phyloP scores from a whole-genome alignment of 371 early-diverging fungal species.

The Lichtheimia ornata region DNA sequence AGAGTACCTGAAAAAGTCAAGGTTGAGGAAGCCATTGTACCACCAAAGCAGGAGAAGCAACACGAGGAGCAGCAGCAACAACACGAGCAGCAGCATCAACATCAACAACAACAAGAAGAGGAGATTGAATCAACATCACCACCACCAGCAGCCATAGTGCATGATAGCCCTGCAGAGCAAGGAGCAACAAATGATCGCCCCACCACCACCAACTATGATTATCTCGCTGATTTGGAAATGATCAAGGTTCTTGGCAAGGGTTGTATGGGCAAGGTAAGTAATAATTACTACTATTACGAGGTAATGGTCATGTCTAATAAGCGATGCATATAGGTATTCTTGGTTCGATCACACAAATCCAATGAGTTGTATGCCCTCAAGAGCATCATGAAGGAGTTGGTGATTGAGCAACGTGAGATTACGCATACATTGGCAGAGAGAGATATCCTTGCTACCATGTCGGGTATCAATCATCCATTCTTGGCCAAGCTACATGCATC shows the following conservation, averaged over 20 bases:
- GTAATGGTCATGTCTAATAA: constrained; percentile 45
- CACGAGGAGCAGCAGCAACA: neutral
- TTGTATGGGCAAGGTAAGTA: constrained; percentile 75
- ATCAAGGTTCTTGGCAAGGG: constrained; percentile 74
- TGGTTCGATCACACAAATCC: constrained; percentile 69
- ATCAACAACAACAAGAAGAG: neutral
- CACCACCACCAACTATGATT: constrained; percentile 5
- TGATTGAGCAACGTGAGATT: constrained; percentile 89
- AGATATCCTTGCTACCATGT: constrained; percentile 50
- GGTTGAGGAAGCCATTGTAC: neutral
- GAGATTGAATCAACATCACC: neutral
- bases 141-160: neutral
- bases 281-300: too few relatives aligned
- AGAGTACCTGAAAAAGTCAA: neutral
- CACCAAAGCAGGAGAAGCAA: neutral
- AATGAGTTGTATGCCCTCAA: constrained; percentile 89
- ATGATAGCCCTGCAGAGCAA: constrained; percentile 1
- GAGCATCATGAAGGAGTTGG: constrained; percentile 92
- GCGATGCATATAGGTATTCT: constrained; percentile 78
- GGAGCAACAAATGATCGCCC: neutral
- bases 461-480: constrained; percentile 78
- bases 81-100: neutral
- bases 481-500: constrained; percentile 91
- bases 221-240: constrained; percentile 62
- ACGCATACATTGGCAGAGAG: constrained; percentile 63